These are phyloP conservation scores for Fraxinus floribunda DNA, from an alignment of 305 asterid species.

Conservation along the genomic window DNA sequence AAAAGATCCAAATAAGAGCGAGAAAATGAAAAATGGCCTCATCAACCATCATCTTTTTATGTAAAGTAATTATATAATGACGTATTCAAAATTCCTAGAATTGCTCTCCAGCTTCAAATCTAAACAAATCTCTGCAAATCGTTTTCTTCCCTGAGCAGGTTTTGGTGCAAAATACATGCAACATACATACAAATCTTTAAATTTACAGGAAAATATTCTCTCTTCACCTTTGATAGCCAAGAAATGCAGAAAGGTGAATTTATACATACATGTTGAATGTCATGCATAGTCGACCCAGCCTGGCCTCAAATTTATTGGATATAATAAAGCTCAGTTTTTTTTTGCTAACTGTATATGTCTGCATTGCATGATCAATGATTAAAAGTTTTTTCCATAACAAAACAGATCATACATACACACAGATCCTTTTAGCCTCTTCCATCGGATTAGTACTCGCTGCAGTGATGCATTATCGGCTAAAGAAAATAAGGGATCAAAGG, in stretches of 20 bases:
- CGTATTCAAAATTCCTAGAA: background rate
- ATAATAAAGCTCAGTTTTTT: too few species aligned
- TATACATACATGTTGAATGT: background rate
- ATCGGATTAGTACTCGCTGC: conserved; percentile 72
- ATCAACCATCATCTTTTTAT: background rate
- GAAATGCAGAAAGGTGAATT: conserved; percentile 35
- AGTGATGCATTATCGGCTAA: conserved; percentile 59
- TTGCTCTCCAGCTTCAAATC: background rate
- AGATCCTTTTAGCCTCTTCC: conserved; percentile 66
- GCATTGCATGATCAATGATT: background rate
- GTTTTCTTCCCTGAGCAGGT: background rate
- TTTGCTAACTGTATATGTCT: background rate
- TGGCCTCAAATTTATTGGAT: background rate
- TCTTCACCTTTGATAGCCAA: conserved; percentile 22
- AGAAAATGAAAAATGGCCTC: background rate
- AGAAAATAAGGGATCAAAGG: conserved; percentile 49
- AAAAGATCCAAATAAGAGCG: background rate
- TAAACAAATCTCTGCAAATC: background rate
- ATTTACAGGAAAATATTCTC: conserved; percentile 16
- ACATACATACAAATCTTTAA: conserved; percentile 12
- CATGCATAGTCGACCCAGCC: background rate
- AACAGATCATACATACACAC: conserved; percentile 39
- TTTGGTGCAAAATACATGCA: background rate
- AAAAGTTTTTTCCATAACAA: background rate
- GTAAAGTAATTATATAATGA: background rate